Percentiles rank a stretch among this genome's conserved stretches.
phyloP scores from a whole-genome alignment of 495 filamentous ascomycete genomes.

The Usnea hakonensis region DNA sequence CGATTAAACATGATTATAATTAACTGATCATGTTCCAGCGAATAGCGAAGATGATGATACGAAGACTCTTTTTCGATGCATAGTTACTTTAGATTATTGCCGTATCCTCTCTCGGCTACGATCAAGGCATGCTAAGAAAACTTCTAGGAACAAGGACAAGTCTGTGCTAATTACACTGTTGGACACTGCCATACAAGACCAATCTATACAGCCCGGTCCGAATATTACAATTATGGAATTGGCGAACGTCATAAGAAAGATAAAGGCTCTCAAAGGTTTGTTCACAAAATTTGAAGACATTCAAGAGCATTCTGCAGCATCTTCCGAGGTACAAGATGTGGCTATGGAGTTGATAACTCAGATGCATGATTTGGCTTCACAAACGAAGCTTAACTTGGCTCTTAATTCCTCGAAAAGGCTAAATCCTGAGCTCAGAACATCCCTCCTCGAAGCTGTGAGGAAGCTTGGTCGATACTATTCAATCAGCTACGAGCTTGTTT shows the following conservation, averaged over 20 bases:
- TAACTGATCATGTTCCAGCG: constrained; percentile 16
- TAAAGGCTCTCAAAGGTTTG: constrained; percentile 18
- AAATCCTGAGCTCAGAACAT: constrained; percentile 20
- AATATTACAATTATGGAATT: constrained; percentile 18
- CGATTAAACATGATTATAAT: constrained; percentile 13
- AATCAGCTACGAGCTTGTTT: constrained; percentile 23
- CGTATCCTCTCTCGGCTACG: constrained; percentile 28
- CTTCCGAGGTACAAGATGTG: constrained; percentile 16
- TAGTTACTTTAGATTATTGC: constrained; percentile 25
- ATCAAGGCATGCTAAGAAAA: constrained; percentile 25
- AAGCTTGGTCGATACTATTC: constrained; percentile 29
- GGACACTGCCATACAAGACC: constrained; percentile 15
- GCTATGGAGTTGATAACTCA: constrained; percentile 15
- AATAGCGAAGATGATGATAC: constrained; percentile 19
- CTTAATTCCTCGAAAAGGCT: constrained; percentile 12
- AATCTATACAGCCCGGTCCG: constrained; percentile 14
- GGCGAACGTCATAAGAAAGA: constrained; percentile 16
- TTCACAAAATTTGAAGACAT: constrained; percentile 18
- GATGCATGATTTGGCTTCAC: constrained; percentile 14
- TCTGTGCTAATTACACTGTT: constrained; percentile 18
- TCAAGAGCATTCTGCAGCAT: constrained; percentile 19
- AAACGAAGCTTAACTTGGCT: constrained; percentile 13
- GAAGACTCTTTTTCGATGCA: constrained; percentile 19
- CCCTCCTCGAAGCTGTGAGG: constrained; percentile 24
- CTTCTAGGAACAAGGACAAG: constrained; percentile 18